These are phyloP conservation scores for Fermentozyma sake DNA, from an alignment of 1,139 yeast species.

Conservation along the genomic window DNA sequence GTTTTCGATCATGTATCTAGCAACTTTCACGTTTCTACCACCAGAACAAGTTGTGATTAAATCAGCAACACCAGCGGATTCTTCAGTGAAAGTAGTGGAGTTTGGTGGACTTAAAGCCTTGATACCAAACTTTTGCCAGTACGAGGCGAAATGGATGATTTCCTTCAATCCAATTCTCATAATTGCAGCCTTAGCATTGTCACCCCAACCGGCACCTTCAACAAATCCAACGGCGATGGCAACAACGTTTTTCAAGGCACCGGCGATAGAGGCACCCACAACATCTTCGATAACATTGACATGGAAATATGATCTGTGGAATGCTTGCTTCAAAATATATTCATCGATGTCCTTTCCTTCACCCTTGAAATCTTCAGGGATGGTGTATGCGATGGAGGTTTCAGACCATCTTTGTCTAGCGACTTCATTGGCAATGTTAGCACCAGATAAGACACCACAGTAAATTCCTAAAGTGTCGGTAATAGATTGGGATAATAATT, in stretches of 20 bases:
- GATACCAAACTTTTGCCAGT: constrained; percentile 64
- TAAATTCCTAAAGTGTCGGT: constrained; percentile 72
- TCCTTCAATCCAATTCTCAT: constrained; percentile 92
- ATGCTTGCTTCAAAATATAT: constrained; percentile 61
- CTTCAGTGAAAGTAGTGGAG: constrained; percentile 80
- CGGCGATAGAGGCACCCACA: constrained; percentile 91
- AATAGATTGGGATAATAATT: constrained; percentile 70
- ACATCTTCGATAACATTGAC: constrained; percentile 85
- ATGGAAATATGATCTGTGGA: constrained; percentile 96
- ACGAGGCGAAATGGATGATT: constrained; percentile 55
- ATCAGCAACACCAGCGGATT: constrained; percentile 95
- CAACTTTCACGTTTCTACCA: constrained; percentile 91
- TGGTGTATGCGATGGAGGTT: constrained; percentile 85
- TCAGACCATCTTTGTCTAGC: constrained; percentile 93
- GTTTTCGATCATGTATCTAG: constrained; percentile 68
- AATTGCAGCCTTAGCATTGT: constrained; percentile 92
- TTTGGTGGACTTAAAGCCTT: constrained; percentile 60
- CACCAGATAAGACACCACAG: constrained; percentile 95
- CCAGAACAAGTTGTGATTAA: constrained; percentile 94
- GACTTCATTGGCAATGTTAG: constrained; percentile 92
- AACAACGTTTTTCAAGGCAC: constrained; percentile 90
- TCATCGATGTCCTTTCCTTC: constrained; percentile 71
- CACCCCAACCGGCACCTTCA: constrained; percentile 97
- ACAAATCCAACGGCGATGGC: constrained; percentile 94
- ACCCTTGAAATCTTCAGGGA: constrained; percentile 69